Base-by-base conservation (phyloP, 1,139 yeast genomes). In the Sugiyamaella castrensis region DNA sequence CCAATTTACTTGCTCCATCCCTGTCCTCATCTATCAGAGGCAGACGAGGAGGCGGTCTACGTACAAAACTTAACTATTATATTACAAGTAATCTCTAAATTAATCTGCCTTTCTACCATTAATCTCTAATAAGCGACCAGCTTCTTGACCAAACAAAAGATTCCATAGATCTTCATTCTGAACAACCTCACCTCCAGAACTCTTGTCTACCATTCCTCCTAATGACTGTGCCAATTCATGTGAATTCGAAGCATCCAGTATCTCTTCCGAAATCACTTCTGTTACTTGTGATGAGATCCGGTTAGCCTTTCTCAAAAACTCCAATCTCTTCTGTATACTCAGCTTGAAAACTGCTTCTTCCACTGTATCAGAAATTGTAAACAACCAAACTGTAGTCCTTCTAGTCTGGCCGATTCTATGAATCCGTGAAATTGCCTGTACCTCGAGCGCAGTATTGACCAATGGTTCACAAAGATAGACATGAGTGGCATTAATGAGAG, bases 391-490 rank as follows among this genome's bases (percentile, higher is more conserved):
- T 1, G 82, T 84, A 0, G 98, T 92, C 13, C 78, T 80, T 37
- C 74, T 72, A 2, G 75, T 78, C 65, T 92, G 98, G 0, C 98
- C 98, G 62, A 92, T 91, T 54, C 98, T 72, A 63, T 91, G 96
- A 40, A 92, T 82, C 57, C 98, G 77, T 39, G 95, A 87, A 49
- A 91, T 84, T 0, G 98, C 97, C 62, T 92, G 98, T 19, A 86
- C 66, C 60, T 92, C 98, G 45, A 89, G 73, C 1, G 95, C 84
- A 0, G 89, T 81, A 61, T 88, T 89, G n/a, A 91, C 84, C 53
- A 92, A 74, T 0, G 98, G 98, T 65, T 92, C 98, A 66, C 96
- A 84, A 9, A 89, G 66, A 57, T 87, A 84, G 0, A 92, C 91
- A 65, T 92, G 96, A 0, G 87, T 83, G 0, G 98, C 98, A 70